Evolutionary conservation across 202 grass and related monocot species (phyloP), one percentile per base, ranked within the genome.

Genomic region (Bolboschoenoplectus hybrid): DNA sequence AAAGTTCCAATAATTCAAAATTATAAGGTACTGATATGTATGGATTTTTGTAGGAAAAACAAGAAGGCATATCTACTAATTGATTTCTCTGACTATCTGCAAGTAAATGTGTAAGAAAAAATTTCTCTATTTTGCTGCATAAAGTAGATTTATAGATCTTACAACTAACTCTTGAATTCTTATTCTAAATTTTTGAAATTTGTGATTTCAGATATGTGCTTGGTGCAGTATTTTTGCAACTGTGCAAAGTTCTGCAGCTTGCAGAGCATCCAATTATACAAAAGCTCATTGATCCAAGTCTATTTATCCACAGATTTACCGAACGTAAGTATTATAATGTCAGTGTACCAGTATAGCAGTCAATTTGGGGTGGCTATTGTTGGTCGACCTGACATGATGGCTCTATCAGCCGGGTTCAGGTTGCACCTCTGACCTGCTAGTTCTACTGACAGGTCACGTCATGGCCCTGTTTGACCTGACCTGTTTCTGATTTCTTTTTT

Each of bases 281-380:
- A 85, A 95, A 91, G 38, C 87, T 98, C 47, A 63, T 95, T 46
- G 95, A 98, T 85, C 95, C 95, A 62, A 94, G 93, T 78, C 95
- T 95, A 90, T 98, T 98, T 85, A 98, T 98, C 39, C 89, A 98
- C 85, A 88, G 95, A 53, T 98, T 98, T 87, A 95, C 95, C 53
- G 84, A 95, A 58, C 86, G 95, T 98, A 98, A 95, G 95, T 87
- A 69, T 63, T 80, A 26, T 78, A 55, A 53, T 81, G 51, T 81
- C 2, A 3, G 7, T 52, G 46, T 52, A 35, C 3, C 17, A 61
- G 76, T 80, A 44, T 61, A 26, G 0, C 14, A 44, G 41, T 58
- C 16, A 61, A 55, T 35, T 61, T 8, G 26, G 26, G 26, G 26
- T 0, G 26, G 26, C 7, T 3, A 17, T 78, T 35, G 35, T 38